These are phyloP conservation scores for Calonectria henricotiae DNA, from an alignment of 2,329 filamentous ascomycete genomes.

Conservation along the genomic window DNA sequence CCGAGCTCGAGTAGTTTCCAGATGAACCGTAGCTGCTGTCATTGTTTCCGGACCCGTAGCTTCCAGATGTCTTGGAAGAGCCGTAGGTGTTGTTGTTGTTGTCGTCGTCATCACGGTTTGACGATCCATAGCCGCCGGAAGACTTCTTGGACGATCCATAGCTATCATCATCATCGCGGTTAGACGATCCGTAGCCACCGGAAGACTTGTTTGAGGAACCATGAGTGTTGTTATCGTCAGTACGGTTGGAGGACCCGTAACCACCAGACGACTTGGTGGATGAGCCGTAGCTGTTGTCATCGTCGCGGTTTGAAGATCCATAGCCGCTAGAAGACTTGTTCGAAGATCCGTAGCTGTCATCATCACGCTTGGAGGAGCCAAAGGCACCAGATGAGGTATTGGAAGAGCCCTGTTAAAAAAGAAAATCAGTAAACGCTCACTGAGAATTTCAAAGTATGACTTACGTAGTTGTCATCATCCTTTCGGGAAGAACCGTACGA, in stretches of 20 bases:
- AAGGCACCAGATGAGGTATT: neutral
- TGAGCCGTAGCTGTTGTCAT: slow-evolving; percentile 36
- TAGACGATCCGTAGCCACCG: neutral
- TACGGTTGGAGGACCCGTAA: slow-evolving; percentile 40
- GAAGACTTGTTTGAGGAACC: neutral
- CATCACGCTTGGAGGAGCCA: slow-evolving; percentile 6
- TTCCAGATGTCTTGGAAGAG: slow-evolving; percentile 1
- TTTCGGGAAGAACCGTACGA: neutral
- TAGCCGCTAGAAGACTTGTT: slow-evolving; percentile 31
- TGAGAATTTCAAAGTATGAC: too few relatives aligned
- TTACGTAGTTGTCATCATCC: slow-evolving; percentile 19
- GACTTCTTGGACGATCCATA: neutral
- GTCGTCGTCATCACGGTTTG: neutral
- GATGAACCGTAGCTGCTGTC: slow-evolving; percentile 13
- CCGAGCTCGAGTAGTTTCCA: neutral
- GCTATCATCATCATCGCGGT: neutral
- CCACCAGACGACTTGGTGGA: neutral
- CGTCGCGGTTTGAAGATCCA: slow-evolving; percentile 43
- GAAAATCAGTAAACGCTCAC: too few relatives aligned
- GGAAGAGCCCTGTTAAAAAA: too few relatives aligned
- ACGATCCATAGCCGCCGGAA: slow-evolving; percentile 21
- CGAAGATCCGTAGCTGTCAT: slow-evolving; percentile 43
- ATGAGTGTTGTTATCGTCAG: neutral
- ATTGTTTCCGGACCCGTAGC: neutral
- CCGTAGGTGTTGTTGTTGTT: neutral